Conservation (phyloP, 306 rosid species). For the Trichosanthes truncata region DNA sequence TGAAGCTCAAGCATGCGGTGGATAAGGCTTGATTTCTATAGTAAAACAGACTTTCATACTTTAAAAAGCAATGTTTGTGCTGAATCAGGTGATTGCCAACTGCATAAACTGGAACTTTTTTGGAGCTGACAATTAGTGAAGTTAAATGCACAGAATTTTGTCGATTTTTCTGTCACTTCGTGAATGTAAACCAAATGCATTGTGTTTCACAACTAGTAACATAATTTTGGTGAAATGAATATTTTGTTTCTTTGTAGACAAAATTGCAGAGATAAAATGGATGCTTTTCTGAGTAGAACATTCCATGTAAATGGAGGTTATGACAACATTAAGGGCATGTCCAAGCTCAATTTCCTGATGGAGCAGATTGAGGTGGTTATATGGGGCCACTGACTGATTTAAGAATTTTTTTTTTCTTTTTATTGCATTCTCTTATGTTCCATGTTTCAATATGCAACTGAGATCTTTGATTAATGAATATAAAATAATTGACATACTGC, state of each 20-base stretch:
- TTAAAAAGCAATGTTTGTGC: not conserved
- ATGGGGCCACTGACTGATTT: not conserved
- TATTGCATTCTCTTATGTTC: conserved; percentile 7
- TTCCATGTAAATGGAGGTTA: conserved; percentile 62
- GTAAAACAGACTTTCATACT: not conserved
- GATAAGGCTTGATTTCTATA: not conserved
- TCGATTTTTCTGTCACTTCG: not conserved
- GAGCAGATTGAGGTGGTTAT: conserved; percentile 70
- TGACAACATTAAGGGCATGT: conserved; percentile 68
- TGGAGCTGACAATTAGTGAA: not conserved
- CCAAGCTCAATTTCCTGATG: conserved; percentile 58
- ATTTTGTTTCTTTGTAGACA: conserved; percentile 35
- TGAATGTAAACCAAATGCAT: not conserved
- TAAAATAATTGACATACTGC: conserved; percentile 39
- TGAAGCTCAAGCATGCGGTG: not conserved
- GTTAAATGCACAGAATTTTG: not conserved
- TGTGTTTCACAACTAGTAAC: not conserved
- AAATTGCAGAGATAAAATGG: conserved; percentile 67
- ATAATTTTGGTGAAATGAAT: conserved; percentile 3
- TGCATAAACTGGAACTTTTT: not conserved
- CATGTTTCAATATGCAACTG: conserved; percentile 6
- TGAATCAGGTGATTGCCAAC: not conserved
- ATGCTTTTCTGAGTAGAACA: conserved; percentile 66
- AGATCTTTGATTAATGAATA: conserved; percentile 30
- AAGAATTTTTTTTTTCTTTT: not conserved